Evolutionary conservation across 768 basidiomycete genomes (phyloP).

Genomic region (Rhizopogon rudus): DNA sequence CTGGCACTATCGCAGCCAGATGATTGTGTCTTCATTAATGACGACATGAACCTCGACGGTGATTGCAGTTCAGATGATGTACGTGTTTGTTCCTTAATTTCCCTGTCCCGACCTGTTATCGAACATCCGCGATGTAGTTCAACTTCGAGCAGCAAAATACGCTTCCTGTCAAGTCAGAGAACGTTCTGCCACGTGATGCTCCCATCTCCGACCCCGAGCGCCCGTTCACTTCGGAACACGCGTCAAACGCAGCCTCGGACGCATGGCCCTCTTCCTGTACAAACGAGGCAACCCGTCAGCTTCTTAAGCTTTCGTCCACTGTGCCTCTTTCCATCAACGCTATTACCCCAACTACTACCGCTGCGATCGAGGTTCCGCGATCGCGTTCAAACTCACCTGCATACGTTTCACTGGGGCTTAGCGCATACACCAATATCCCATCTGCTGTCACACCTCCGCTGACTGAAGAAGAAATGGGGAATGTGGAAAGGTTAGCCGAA

Average conservation of each 20-base stretch:
- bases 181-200: not conserved
- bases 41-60: constrained; percentile 5
- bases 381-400: not conserved
- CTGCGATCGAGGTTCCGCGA: not conserved
- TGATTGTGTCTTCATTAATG: constrained; percentile 4
- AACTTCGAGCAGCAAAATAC: not conserved
- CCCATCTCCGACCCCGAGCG: not conserved
- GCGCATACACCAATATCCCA: not conserved
- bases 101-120: not conserved
- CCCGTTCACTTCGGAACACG: not conserved
- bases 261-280: not conserved
- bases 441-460: not conserved
- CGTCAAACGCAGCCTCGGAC: not conserved
- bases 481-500: not conserved
- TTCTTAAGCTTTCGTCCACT: not conserved
- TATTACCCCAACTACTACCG: not conserved
- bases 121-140: not conserved
- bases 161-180: not conserved
- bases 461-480: not conserved
- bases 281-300: not conserved
- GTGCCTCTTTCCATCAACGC: not conserved
- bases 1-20: constrained; percentile 29
- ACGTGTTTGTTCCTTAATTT: constrained; percentile 20
- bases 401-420: not conserved
- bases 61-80: constrained; percentile 20